Conservation (phyloP, 2,329 filamentous ascomycete genomes). For the Ophiostoma sp. region DNA sequence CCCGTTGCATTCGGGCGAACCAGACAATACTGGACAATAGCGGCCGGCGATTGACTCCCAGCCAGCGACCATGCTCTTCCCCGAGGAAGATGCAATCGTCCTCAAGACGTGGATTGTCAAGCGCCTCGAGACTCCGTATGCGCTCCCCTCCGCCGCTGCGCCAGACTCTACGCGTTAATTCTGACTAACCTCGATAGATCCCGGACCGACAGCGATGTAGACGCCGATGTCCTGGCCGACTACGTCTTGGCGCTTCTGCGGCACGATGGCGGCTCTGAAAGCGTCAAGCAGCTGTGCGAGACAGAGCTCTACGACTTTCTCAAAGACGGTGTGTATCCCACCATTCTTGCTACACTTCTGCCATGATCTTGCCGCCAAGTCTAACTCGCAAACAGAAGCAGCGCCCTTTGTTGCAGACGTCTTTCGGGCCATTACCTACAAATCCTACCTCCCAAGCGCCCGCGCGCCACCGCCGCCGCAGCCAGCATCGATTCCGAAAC, state of each 20-base stretch:
- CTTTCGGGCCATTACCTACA: slow-evolving; percentile 59
- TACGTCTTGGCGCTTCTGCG: slow-evolving; percentile 75
- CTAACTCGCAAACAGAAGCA: slow-evolving; percentile 42
- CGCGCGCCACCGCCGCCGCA: neutral
- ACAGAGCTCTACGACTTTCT: slow-evolving; percentile 71
- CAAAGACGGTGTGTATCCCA: slow-evolving; percentile 50
- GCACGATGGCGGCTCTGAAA: slow-evolving; percentile 60
- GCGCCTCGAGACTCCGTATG: slow-evolving; percentile 69
- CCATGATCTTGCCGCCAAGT: neutral
- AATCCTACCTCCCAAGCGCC: slow-evolving; percentile 45
- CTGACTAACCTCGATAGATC: slow-evolving; percentile 46
- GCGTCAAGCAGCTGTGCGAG: slow-evolving; percentile 63
- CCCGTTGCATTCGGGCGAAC: slow-evolving; percentile 6
- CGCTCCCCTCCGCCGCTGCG: slow-evolving; percentile 24
- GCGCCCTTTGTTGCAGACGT: slow-evolving; percentile 64
- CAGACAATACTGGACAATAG: neutral
- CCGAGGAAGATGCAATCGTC: slow-evolving; percentile 55
- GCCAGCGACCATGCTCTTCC: slow-evolving; percentile 50
- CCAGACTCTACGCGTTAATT: neutral
- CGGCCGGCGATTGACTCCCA: neutral
- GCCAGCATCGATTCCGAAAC: neutral
- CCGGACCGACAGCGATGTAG: slow-evolving; percentile 74
- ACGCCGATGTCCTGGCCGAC: slow-evolving; percentile 75
- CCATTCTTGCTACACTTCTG: neutral
- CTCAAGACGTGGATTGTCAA: slow-evolving; percentile 75